Percentiles rank a stretch among this genome's conserved stretches.
Evolutionary conservation across 2,329 filamentous ascomycete species (phyloP).

Genomic region (Aspergillus sp.): DNA sequence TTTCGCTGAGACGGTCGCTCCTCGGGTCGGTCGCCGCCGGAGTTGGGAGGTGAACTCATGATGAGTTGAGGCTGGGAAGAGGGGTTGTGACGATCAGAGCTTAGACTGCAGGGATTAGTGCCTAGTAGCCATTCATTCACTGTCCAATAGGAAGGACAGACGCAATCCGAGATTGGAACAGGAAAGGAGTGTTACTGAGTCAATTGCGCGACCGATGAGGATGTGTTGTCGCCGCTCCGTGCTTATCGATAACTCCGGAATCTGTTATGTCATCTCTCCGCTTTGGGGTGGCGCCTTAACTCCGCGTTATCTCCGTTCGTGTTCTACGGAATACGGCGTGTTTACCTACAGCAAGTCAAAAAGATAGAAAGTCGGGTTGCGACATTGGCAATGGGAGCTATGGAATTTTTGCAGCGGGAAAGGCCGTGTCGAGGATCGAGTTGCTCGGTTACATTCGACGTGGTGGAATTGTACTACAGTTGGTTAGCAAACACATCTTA

Average conservation of each 20-base stretch:
- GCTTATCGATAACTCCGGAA: slow-evolving; percentile 20
- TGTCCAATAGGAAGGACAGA: slow-evolving; percentile 4
- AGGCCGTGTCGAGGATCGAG: too few relatives aligned
- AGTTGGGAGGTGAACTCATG: slow-evolving; percentile 32
- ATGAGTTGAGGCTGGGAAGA: slow-evolving; percentile 10
- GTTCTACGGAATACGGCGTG: neutral
- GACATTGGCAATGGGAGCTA: neutral
- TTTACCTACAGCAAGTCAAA: too few relatives aligned
- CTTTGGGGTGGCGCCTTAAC: neutral
- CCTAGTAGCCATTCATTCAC: slow-evolving; percentile 6
- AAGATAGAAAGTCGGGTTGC: too few relatives aligned
- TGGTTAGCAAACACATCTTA: too few relatives aligned
- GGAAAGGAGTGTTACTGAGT: neutral
- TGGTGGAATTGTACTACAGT: too few relatives aligned
- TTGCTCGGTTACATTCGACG: too few relatives aligned
- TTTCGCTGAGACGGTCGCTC: slow-evolving; percentile 18
- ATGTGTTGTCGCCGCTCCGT: slow-evolving; percentile 8
- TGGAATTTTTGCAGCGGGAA: neutral
- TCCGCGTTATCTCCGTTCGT: neutral
- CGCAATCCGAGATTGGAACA: neutral
- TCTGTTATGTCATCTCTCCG: slow-evolving; percentile 13
- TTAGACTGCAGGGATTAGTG: slow-evolving; percentile 4
- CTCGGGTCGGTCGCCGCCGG: slow-evolving; percentile 22
- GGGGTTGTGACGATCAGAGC: slow-evolving; percentile 8
- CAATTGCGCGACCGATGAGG: neutral